phyloP scores from a whole-genome alignment of 2,329 filamentous ascomycete genomes.

The Leptodontidium sp. region DNA sequence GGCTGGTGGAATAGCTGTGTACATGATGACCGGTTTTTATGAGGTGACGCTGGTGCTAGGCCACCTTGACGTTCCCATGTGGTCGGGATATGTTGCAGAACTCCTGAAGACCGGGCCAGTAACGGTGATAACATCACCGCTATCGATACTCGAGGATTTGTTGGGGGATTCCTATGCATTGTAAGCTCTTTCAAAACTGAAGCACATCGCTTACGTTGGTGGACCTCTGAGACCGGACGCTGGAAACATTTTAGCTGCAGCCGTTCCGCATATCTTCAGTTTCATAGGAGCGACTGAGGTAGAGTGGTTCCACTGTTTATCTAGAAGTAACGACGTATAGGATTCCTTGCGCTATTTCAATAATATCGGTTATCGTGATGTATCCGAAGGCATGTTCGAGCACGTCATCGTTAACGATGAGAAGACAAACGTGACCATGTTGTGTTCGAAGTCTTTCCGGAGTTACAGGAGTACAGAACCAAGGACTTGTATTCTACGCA shows the following conservation, averaged over 20 bases:
- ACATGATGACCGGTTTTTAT: slow-evolving; percentile 16
- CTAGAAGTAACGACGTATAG: neutral
- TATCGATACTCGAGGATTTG: slow-evolving; percentile 30
- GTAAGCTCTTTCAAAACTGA: slow-evolving; percentile 22
- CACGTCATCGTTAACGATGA: slow-evolving; percentile 37
- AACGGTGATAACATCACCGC: slow-evolving; percentile 21
- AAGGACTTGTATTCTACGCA: slow-evolving; percentile 51
- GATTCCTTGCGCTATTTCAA: slow-evolving; percentile 12
- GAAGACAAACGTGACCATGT: slow-evolving; percentile 35
- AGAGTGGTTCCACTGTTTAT: neutral
- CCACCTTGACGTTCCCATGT: slow-evolving; percentile 27
- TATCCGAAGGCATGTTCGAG: slow-evolving; percentile 39
- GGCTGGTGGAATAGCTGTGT: slow-evolving; percentile 21
- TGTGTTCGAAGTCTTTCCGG: slow-evolving; percentile 44
- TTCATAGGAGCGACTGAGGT: slow-evolving; percentile 31
- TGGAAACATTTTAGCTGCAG: slow-evolving; percentile 16
- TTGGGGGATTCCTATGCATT: slow-evolving; percentile 17
- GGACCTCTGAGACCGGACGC: slow-evolving; percentile 22
- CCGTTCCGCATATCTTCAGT: slow-evolving; percentile 26
- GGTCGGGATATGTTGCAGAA: slow-evolving; percentile 20
- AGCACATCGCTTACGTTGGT: slow-evolving; percentile 30
- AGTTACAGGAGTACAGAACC: slow-evolving; percentile 49
- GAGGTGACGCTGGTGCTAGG: slow-evolving; percentile 26
- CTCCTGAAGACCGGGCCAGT: slow-evolving; percentile 20
- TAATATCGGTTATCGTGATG: slow-evolving; percentile 25